Evolutionary conservation across 2,329 filamentous ascomycete species (phyloP), one percentile per base, ranked within the genome.

Genomic region (Xylaria multiplex): DNA sequence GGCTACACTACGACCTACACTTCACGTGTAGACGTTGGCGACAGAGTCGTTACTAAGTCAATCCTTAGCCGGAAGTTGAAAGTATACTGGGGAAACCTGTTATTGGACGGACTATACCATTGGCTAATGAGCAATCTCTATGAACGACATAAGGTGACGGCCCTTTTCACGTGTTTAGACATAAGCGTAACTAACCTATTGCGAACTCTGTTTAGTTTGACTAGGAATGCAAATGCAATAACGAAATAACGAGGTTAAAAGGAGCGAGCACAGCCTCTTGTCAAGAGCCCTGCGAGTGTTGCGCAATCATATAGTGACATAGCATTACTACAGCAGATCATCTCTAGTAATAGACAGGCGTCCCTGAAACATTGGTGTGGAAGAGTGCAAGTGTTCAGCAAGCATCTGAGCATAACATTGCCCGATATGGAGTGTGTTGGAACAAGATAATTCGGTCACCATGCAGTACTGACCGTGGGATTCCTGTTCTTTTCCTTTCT

Each of bases 291-390:
- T 35, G 5, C 14, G 14, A 35, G 35, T 35, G 3, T 35, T 35
- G 16, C 37, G 9, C 13, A 40, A 40, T 11, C 13, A 3, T 5
- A 14, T 27, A 5, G 5, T 27, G 27, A 27, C 27, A 27, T n/a
- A 50, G 14, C 13, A 32, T 50, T 50, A 2, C 27, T 32, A n/a
- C n/a, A n/a, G n/a, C n/a, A n/a, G 6, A 0, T 19, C 13, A n/a
- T 11, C 7, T 40, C 6, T 42, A 5, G 45, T 37, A 11, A 16
- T n/a, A 45, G 35, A 45, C 6, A 43, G 24, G 9, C 32, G 37
- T 49, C 35, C 16, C 48, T 60, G 48, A 45, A 60, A 60, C 48
- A 60, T 53, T 52, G 40, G 37, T 6, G 42, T 45, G 19, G 16
- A 35, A 27, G 54, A 57, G n/a, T 14, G 11, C 14, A n/a, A 50